These are phyloP conservation scores for Betula pendula DNA, from an alignment of 306 rosid genomes.

Conservation along the genomic window DNA sequence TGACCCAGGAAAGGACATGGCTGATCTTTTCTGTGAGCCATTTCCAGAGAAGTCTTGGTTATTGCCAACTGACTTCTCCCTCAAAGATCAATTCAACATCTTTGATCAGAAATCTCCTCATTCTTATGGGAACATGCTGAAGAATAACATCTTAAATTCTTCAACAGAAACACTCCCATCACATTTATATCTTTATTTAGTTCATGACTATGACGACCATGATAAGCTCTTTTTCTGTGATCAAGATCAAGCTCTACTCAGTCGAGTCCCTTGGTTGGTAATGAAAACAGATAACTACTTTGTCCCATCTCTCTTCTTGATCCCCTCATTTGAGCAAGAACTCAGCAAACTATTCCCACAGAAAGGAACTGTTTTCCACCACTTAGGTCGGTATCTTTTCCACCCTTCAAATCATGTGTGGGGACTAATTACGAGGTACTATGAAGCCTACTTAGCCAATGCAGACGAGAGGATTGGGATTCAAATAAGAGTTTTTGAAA, in stretches of 20 bases:
- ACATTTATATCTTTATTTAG: conserved; percentile 61
- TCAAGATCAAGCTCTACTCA: conserved; percentile 54
- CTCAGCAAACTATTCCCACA: conserved; percentile 59
- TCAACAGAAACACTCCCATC: conserved; percentile 21
- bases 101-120: conserved; percentile 47
- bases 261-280: conserved; percentile 56
- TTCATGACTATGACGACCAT: conserved; percentile 61
- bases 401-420: conserved; percentile 70
- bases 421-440: conserved; percentile 69
- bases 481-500: conserved; percentile 68
- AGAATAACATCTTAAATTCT: conserved; percentile 34
- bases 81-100: conserved; percentile 35
- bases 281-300: conserved; percentile 73
- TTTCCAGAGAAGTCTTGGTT: conserved; percentile 68
- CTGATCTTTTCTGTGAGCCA: conserved; percentile 73
- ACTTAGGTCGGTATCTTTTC: conserved; percentile 69
- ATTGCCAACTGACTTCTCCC: conserved; percentile 66
- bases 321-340: conserved; percentile 70
- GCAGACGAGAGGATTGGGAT: conserved; percentile 67
- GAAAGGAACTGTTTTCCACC: conserved; percentile 67
- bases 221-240: conserved; percentile 82
- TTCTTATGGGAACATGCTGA: conserved; percentile 66
- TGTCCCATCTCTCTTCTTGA: conserved; percentile 62
- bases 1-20: conserved; percentile 72
- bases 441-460: conserved; percentile 61